Evolutionary conservation across 1,284 basidiomycete genomes (phyloP).

Genomic region (Ceratobasidium sp.): DNA sequence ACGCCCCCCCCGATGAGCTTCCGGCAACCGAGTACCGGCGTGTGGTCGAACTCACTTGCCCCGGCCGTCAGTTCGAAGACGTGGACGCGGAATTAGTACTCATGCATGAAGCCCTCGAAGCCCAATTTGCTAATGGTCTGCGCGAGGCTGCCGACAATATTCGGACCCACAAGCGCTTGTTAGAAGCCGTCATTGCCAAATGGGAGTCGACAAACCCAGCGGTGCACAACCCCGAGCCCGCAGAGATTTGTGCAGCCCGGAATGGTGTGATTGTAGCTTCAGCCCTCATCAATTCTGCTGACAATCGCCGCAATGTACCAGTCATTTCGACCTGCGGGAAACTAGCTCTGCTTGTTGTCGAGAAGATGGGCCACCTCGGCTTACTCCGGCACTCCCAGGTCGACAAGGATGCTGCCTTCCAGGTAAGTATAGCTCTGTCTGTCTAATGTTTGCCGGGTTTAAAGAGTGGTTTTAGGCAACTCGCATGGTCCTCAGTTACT

Average conservation of each 20-base stretch:
- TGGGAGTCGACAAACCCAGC: background rate
- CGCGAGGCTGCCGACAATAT: background rate
- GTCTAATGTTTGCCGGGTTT: background rate
- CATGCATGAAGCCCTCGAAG: background rate
- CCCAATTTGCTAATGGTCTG: background rate
- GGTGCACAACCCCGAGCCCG: background rate
- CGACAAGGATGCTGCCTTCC: background rate
- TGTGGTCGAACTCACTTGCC: background rate
- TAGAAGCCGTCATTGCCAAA: background rate
- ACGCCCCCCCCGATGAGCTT: background rate
- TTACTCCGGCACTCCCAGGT: background rate
- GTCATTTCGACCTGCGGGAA: background rate
- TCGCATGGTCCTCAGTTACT: background rate
- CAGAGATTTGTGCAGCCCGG: background rate
- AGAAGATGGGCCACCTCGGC: background rate
- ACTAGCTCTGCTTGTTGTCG: background rate
- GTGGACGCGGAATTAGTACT: background rate
- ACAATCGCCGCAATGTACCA: background rate
- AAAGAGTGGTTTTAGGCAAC: background rate
- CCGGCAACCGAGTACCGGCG: background rate
- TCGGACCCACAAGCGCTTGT: background rate
- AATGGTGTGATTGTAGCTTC: background rate
- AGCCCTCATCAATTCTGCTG: background rate
- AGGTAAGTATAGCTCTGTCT: background rate
- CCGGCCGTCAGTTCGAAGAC: background rate